Evolutionary conservation across 768 basidiomycete species (phyloP).

Genomic region (Agaricus bisporus): DNA sequence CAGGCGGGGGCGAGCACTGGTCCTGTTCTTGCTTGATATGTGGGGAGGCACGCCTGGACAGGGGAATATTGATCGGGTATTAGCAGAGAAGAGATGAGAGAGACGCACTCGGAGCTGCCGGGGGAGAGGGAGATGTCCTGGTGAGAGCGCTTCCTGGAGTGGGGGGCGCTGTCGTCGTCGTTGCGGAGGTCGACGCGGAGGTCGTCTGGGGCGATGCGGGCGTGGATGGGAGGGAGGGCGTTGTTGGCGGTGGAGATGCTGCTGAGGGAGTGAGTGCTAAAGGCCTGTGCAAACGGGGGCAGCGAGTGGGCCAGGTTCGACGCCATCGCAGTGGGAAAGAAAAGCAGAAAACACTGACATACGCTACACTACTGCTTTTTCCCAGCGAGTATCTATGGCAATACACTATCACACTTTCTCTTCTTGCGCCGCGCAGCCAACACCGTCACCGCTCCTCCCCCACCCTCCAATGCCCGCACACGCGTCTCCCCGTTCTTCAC

Average conservation of each 20-base stretch:
- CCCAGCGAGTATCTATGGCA: slow-evolving; percentile 9
- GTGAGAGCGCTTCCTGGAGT: slow-evolving; percentile 41
- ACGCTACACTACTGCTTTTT: background rate
- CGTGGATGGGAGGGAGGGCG: slow-evolving; percentile 63
- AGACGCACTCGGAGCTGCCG: slow-evolving; percentile 42
- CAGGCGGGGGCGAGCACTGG: too few relatives aligned
- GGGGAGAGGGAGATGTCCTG: slow-evolving; percentile 27
- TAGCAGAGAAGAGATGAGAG: slow-evolving; percentile 14
- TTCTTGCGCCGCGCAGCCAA: slow-evolving; percentile 56
- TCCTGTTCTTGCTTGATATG: slow-evolving; percentile 64
- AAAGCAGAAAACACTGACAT: background rate
- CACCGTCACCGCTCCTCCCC: slow-evolving; percentile 40
- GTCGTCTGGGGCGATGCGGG: slow-evolving; percentile 27
- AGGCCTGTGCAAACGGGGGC: slow-evolving; percentile 76
- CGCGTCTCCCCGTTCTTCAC: background rate
- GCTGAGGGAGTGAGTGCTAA: slow-evolving; percentile 51
- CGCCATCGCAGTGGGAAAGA: slow-evolving; percentile 20
- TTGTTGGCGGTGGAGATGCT: slow-evolving; percentile 42
- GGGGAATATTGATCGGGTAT: slow-evolving; percentile 6
- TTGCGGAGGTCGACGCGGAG: slow-evolving; percentile 29
- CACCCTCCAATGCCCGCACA: background rate
- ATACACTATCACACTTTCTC: slow-evolving; percentile 28
- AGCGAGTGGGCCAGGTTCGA: slow-evolving; percentile 56
- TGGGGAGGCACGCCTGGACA: slow-evolving; percentile 37
- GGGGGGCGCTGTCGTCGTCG: slow-evolving; percentile 16